Percentiles rank a stretch among this genome's conserved stretches.
Conservation (phyloP, 345 rosid genomes). For the Reutealis trisperma region DNA sequence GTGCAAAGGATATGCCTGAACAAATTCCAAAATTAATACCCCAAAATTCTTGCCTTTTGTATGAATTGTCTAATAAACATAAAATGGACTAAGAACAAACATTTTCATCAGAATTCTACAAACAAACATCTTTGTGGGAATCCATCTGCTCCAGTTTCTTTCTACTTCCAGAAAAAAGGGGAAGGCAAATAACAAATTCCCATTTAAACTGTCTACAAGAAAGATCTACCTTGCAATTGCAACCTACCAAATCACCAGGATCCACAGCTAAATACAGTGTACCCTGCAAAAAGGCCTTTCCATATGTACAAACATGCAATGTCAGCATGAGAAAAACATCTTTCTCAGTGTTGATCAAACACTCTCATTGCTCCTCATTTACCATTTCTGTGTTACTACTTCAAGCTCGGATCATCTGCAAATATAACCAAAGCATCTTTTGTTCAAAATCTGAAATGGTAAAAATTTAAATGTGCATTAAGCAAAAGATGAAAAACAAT, state of each 20-base stretch:
- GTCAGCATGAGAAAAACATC: background rate
- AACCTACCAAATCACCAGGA: slow-evolving; percentile 16
- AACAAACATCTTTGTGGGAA: slow-evolving; percentile 7
- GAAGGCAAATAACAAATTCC: slow-evolving; percentile 9
- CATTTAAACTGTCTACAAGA: slow-evolving; percentile 10
- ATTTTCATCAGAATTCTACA: background rate
- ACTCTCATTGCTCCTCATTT: background rate
- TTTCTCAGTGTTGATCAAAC: slow-evolving; percentile 7
- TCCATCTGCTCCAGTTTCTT: slow-evolving; percentile 20
- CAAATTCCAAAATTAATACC: slow-evolving; percentile 1
- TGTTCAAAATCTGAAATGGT: background rate
- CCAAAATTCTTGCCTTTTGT: background rate
- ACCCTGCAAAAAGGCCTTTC: slow-evolving; percentile 12
- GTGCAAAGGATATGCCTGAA: background rate
- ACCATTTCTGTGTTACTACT: slow-evolving; percentile 10
- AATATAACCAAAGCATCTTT: slow-evolving; percentile 8
- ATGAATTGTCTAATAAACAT: background rate
- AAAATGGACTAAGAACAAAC: background rate
- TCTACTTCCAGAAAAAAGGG: slow-evolving; percentile 4
- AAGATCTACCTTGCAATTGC: slow-evolving; percentile 10
- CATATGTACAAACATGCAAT: slow-evolving; percentile 35
- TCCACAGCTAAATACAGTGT: slow-evolving; percentile 11
- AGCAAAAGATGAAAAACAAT: background rate
- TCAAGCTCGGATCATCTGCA: slow-evolving; percentile 51
- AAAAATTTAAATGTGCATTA: background rate